Evolutionary conservation across 441 rosid genomes (phyloP), one percentile per base, ranked within the genome.

Genomic region (Erodium texanum): DNA sequence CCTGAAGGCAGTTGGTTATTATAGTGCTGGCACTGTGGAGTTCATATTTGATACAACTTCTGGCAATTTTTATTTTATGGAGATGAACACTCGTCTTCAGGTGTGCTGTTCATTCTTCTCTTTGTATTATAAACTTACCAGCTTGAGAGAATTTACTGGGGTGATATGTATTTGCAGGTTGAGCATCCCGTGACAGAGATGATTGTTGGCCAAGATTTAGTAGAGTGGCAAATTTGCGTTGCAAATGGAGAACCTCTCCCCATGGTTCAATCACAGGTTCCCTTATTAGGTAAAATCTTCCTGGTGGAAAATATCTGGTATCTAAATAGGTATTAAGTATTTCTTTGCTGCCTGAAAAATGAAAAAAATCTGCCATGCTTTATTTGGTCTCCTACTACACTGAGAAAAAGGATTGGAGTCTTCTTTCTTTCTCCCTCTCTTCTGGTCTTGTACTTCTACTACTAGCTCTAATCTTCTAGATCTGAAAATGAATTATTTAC

Each of bases 131-230:
- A 65, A 19, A 62, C 36, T 61, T 24, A 56, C 27, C 24, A 68
- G 69, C 69, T 52, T 62, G 65, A 73, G 64, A 56, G 69, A 71
- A 56, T 71, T 65, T 73, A 8, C 64, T n/a, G 43, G 15, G 65
- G 68, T 68, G 68, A 38, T 73, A 36, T 68, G 74, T 74, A 19
- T 77, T 71, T 73, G 69, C 72, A 91, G 99, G 96, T 91, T 69
- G 99, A 93, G 71, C 99, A 93, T 86, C 99, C 97, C 65, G 99
- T 93, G 74, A 93, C 99, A 0, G 99, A 91, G 90, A 93, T 93
- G 99, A 86, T 93, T 69, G 92, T 91, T 36, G 86, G 88, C 72
- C 96, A 89, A 86, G 99, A 93, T 88, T 93, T 93, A 69, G 97
- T 91, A 36, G 96, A 93, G 80, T 89, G 97, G 95, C 97, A 93